These are phyloP conservation scores for Vanrija pseudolonga DNA, from an alignment of 1,284 basidiomycete genomes.

Conservation along the genomic window DNA sequence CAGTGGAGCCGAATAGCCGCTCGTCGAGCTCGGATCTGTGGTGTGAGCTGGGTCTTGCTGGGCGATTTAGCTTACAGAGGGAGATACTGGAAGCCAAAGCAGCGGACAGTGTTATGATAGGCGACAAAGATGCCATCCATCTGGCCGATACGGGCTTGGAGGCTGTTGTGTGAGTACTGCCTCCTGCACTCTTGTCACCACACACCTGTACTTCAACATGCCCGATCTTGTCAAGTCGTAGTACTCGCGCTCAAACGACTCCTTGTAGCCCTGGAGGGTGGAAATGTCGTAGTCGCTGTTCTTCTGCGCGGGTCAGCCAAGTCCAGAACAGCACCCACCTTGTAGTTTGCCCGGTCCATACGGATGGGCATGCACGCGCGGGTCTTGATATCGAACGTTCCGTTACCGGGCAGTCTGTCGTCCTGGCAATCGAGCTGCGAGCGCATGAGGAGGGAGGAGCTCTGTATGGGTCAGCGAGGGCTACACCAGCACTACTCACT, in stretches of 20 bases:
- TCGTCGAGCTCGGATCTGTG: slow-evolving; percentile 73
- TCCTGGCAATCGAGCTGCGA: slow-evolving; percentile 92
- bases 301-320: slow-evolving; percentile 47
- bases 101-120: slow-evolving; percentile 84
- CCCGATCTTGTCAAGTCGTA: slow-evolving; percentile 90
- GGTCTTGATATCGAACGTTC: slow-evolving; percentile 95
- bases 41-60: background rate
- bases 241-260: slow-evolving; percentile 84
- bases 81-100: slow-evolving; percentile 95
- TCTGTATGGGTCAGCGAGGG: slow-evolving; percentile 53
- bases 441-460: slow-evolving; percentile 75
- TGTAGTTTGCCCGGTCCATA: slow-evolving; percentile 78
- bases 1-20: slow-evolving; percentile 64
- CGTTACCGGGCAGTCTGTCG: slow-evolving; percentile 73
- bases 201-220: slow-evolving; percentile 86
- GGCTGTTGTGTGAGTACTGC: slow-evolving; percentile 51
- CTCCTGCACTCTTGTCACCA: background rate
- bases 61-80: slow-evolving; percentile 52
- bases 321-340: slow-evolving; percentile 52
- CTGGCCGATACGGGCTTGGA: slow-evolving; percentile 92
- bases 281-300: slow-evolving; percentile 73
- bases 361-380: slow-evolving; percentile 81
- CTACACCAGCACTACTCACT: slow-evolving; percentile 50
- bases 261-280: slow-evolving; percentile 58
- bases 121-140: slow-evolving; percentile 97